phyloP scores from a whole-genome alignment of 352 stramenopile genomes.

The Phytopythium sindhum region DNA sequence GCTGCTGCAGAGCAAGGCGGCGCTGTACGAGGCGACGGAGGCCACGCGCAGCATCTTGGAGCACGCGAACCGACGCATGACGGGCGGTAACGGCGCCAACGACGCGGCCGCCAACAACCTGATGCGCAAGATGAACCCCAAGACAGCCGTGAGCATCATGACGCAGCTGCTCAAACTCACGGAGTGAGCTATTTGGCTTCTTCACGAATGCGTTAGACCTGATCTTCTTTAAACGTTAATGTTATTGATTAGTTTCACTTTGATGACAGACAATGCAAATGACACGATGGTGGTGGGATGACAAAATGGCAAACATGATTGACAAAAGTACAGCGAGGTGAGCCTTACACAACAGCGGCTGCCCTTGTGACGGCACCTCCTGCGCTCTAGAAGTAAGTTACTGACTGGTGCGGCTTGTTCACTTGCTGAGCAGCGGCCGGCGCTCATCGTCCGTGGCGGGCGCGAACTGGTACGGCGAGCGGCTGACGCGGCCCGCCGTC shows the following conservation, averaged over 20 bases:
- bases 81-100: conserved; percentile 15
- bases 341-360: neutral
- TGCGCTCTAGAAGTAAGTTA: neutral
- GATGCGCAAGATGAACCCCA: conserved; percentile 69
- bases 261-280: neutral
- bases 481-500: conserved; percentile 14
- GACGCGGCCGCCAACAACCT: conserved; percentile 25
- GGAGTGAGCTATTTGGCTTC: conserved; percentile 11
- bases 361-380: neutral
- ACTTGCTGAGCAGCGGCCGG: conserved; percentile 59
- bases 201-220: neutral
- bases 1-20: conserved; percentile 53
- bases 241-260: neutral
- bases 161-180: conserved; percentile 43
- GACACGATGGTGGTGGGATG: neutral
- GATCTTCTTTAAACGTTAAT: neutral
- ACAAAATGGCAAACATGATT: neutral
- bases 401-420: conserved; percentile 4
- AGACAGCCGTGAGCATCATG: conserved; percentile 51
- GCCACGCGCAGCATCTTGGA: conserved; percentile 14
- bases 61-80: neutral
- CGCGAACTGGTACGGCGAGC: conserved; percentile 37
- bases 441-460: conserved; percentile 49
- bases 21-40: conserved; percentile 46
- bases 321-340: neutral